Base-by-base conservation (phyloP, 2,329 filamentous ascomycete species). In the Claviceps purpurea region DNA sequence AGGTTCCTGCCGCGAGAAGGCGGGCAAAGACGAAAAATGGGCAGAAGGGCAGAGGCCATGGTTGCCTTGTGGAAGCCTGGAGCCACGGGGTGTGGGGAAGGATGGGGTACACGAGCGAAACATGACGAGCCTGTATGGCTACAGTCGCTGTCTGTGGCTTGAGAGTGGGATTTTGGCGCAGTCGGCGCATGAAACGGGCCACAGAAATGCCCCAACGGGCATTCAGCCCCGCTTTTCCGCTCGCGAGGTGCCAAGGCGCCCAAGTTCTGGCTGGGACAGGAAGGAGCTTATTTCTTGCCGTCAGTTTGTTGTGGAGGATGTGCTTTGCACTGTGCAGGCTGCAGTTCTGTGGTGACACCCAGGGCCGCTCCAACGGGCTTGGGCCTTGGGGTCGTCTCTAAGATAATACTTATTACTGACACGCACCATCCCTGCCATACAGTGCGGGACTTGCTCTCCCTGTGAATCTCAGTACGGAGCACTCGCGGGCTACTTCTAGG, bases 101-200 rank as follows among this genome's bases (percentile, higher is more conserved):
- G 47, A 47, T 24, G 52, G 43, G 42, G 52, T 48, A 50, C 43
- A 53, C 47, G 43, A 30, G 34, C 22, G 47, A 47, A 50, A 30
- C 30, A 34, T 34, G 30, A 13, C 37, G 38, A 44, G n/a, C 18
- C 30, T 34, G 30, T 34, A 34, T 34, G 30, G 30, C 30, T 34
- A 10, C 46, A 41, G 20, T 34, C 42, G 42, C 41, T 8, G 40
- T 26, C 39, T 50, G 41, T 41, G 26, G 30, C 49, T 30, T 20
- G 22, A 16, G 8, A 34, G 11, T 30, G 49, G 26, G 24, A 10
- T 6, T n/a, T 39, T 22, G 14, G 26, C 46, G 50, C 44, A 52
- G 49, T 46, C 40, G 30, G 18, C 38, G 16, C 18, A 16, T 14
- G n/a, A 42, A 20, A 49, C 40, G 41, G 41, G 30, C 18, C 42